phyloP scores from a whole-genome alignment of 129 eudicot species.

The Tagetes patula region DNA sequence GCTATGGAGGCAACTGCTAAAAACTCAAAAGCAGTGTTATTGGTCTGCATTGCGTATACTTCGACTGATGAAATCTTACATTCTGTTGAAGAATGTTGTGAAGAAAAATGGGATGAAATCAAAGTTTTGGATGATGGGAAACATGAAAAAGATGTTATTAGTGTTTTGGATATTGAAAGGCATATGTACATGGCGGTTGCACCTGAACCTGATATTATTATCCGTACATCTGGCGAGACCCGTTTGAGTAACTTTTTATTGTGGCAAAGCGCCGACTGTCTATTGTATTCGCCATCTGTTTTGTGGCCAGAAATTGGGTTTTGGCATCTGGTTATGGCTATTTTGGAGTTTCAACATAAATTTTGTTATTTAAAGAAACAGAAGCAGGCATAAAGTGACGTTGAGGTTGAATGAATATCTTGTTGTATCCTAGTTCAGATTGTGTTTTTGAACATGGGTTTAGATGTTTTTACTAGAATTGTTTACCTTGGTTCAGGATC shows the following conservation, averaged over 20 bases:
- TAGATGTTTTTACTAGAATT: not conserved
- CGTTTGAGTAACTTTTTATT: conserved; percentile 78
- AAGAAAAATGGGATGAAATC: conserved; percentile 29
- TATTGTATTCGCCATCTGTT: conserved; percentile 54
- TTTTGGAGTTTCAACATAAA: conserved; percentile 61
- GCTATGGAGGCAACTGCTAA: conserved; percentile 51
- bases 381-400: conserved; percentile 34
- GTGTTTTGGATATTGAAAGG: conserved; percentile 40
- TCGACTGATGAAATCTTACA: conserved; percentile 59
- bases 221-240: conserved; percentile 74
- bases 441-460: conserved; percentile 13
- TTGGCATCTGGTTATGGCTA: conserved; percentile 57
- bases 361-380: conserved; percentile 48
- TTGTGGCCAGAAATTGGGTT: conserved; percentile 85
- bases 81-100: conserved; percentile 46
- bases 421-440: conserved; percentile 27
- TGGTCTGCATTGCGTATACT: conserved; percentile 56
- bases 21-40: conserved; percentile 44
- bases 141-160: conserved; percentile 20
- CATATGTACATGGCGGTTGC: conserved; percentile 52
- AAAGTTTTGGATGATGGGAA: conserved; percentile 11
- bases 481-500: not conserved
- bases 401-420: not conserved
- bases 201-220: conserved; percentile 59
- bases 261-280: conserved; percentile 61